Percentiles rank a stretch among this genome's conserved stretches.
These are phyloP conservation scores for Ophiocordyceps camponoti-rufipedis DNA, from an alignment of 2,329 filamentous ascomycete species.

Conservation along the genomic window DNA sequence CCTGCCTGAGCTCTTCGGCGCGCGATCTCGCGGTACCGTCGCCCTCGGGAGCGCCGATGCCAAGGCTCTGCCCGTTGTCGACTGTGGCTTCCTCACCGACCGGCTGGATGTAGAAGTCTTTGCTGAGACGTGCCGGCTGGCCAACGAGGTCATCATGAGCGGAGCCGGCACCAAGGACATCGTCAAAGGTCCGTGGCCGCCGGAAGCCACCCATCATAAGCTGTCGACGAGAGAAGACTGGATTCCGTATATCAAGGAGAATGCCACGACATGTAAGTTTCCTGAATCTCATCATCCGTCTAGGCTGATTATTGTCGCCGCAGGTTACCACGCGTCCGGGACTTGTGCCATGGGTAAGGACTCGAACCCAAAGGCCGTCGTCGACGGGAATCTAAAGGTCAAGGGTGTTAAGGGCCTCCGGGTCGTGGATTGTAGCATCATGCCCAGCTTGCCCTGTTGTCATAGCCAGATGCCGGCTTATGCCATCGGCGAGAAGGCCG, in stretches of 20 bases:
- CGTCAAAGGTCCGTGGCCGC: slow-evolving; percentile 42
- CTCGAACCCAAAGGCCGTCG: slow-evolving; percentile 13
- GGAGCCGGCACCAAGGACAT: slow-evolving; percentile 39
- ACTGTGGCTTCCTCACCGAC: slow-evolving; percentile 39
- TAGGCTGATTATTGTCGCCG: background rate
- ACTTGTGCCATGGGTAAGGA: slow-evolving; percentile 37
- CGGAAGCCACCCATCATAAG: slow-evolving; percentile 28
- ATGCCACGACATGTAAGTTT: slow-evolving; percentile 41
- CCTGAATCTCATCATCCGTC: no score
- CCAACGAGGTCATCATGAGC: slow-evolving; percentile 40
- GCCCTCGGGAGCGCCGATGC: slow-evolving; percentile 29
- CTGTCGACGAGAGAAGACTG: slow-evolving; percentile 37
- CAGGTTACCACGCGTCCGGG: slow-evolving; percentile 36
- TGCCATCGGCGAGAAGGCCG: slow-evolving; percentile 30
- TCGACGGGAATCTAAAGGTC: slow-evolving; percentile 30
- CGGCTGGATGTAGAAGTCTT: slow-evolving; percentile 39
- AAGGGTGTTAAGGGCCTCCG: slow-evolving; percentile 28
- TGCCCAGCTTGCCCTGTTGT: slow-evolving; percentile 26
- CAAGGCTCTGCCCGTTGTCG: slow-evolving; percentile 31
- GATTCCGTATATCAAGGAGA: slow-evolving; percentile 34
- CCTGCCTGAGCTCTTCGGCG: slow-evolving; percentile 37
- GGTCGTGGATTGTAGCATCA: slow-evolving; percentile 30
- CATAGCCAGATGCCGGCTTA: slow-evolving; percentile 32
- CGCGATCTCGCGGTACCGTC: slow-evolving; percentile 37
- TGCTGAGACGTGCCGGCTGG: slow-evolving; percentile 37